phyloP scores from a whole-genome alignment of 2,329 filamentous ascomycete species.

The Penicillium sp. region DNA sequence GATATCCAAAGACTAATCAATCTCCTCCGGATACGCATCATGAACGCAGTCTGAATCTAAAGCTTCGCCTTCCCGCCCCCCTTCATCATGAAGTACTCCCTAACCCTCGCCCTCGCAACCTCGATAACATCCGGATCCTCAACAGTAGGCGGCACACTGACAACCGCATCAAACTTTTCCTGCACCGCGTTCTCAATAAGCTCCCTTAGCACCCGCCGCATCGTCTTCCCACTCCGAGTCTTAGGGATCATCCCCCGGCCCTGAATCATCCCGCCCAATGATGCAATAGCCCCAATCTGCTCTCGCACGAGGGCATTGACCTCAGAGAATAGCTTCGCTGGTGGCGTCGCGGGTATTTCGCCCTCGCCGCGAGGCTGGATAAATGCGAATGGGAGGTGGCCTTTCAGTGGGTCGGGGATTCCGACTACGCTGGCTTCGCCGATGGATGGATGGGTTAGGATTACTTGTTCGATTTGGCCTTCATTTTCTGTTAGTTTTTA shows the following conservation, averaged over 20 bases:
- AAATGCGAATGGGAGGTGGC: slow-evolving; percentile 89
- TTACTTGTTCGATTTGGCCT: slow-evolving; percentile 88
- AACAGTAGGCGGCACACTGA: slow-evolving; percentile 77
- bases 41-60: slow-evolving; percentile 22
- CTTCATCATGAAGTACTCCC: slow-evolving; percentile 66
- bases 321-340: slow-evolving; percentile 45
- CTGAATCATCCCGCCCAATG: slow-evolving; percentile 80
- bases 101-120: slow-evolving; percentile 68
- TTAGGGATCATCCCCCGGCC: slow-evolving; percentile 86
- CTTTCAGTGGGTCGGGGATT: slow-evolving; percentile 82
- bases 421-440: slow-evolving; percentile 84
- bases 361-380: slow-evolving; percentile 61
- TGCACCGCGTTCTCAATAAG: slow-evolving; percentile 78
- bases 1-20: too few relatives aligned
- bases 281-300: slow-evolving; percentile 85
- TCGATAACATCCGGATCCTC: slow-evolving; percentile 76
- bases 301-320: slow-evolving; percentile 61
- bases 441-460: slow-evolving; percentile 74
- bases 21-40: neutral
- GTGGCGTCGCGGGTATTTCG: slow-evolving; percentile 34
- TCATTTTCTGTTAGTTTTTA: neutral
- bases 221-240: slow-evolving; percentile 87
- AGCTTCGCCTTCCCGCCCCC: slow-evolving; percentile 45
- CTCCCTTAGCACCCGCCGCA: slow-evolving; percentile 77
- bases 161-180: slow-evolving; percentile 68